Percentiles rank a stretch among this genome's conserved stretches.
phyloP scores from a whole-genome alignment of 768 basidiomycete species.

The Brasilioporus rufonigricans region DNA sequence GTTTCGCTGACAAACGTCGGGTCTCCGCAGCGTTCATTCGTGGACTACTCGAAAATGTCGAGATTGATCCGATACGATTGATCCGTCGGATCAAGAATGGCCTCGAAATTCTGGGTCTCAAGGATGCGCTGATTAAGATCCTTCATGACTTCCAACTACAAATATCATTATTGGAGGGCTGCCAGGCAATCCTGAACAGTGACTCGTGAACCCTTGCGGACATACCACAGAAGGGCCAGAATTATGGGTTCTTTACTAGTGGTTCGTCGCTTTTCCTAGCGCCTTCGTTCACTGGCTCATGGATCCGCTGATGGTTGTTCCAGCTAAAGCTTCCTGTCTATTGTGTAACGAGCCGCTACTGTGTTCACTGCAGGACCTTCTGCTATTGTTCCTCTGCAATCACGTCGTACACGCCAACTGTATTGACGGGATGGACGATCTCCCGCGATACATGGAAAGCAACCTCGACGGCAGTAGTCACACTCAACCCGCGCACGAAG shows the following conservation, averaged over 20 bases:
- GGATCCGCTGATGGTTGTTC: not conserved
- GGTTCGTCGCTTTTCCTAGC: constrained; percentile 44
- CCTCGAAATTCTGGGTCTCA: constrained; percentile 92
- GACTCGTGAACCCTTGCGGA: constrained; percentile 75
- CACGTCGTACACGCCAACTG: constrained; percentile 85
- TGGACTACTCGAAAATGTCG: constrained; percentile 92
- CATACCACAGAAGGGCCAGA: constrained; percentile 72
- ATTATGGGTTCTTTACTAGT: constrained; percentile 72
- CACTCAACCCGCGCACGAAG: constrained; percentile 38
- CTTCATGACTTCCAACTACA: constrained; percentile 95
- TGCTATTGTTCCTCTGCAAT: constrained; percentile 80
- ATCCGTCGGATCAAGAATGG: constrained; percentile 96
- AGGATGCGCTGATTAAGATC: constrained; percentile 94
- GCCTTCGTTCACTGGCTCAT: not conserved
- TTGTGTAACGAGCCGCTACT: constrained; percentile 63
- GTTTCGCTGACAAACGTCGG: not conserved
- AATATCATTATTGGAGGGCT: constrained; percentile 89
- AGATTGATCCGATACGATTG: constrained; percentile 92
- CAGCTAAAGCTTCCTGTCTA: constrained; percentile 65
- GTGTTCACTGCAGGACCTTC: constrained; percentile 55
- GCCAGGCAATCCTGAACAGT: constrained; percentile 80
- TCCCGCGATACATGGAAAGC: constrained; percentile 62
- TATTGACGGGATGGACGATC: constrained; percentile 59
- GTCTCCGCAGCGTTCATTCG: constrained; percentile 84
- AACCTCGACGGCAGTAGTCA: constrained; percentile 41